A percentile compares a stretch with the other conserved stretches of the same genome.
Conservation (phyloP, 192 early-diverging fungal genomes). For the Podila minutissima region DNA sequence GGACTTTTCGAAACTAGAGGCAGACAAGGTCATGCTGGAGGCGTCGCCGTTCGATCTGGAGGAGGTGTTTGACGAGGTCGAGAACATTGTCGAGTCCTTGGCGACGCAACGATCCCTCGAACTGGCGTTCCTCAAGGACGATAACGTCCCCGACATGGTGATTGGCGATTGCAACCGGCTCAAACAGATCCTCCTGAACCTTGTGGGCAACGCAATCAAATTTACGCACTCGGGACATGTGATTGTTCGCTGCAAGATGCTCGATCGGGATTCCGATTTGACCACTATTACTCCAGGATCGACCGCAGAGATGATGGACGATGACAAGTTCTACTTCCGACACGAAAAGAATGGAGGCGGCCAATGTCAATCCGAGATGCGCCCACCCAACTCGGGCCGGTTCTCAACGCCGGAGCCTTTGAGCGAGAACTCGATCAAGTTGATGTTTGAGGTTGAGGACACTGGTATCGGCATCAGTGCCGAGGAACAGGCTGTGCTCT, state of each 20-base stretch:
- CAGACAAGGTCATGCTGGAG: slow-evolving; percentile 63
- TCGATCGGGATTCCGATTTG: slow-evolving; percentile 38
- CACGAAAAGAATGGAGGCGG: slow-evolving; percentile 38
- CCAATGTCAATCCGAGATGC: slow-evolving; percentile 34
- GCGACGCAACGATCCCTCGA: slow-evolving; percentile 64
- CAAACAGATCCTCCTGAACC: slow-evolving; percentile 67
- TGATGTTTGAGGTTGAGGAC: slow-evolving; percentile 57
- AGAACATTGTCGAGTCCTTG: slow-evolving; percentile 64
- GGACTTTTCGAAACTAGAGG: slow-evolving; percentile 70
- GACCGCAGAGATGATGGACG: slow-evolving; percentile 18
- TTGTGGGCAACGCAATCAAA: slow-evolving; percentile 75
- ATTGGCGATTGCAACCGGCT: slow-evolving; percentile 65
- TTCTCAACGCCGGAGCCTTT: slow-evolving; percentile 44
- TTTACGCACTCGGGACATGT: slow-evolving; percentile 72
- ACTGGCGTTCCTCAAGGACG: slow-evolving; percentile 60
- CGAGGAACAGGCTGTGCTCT: slow-evolving; percentile 46
- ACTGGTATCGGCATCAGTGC: slow-evolving; percentile 61
- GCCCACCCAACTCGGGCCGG: slow-evolving; percentile 43
- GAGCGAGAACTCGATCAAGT: slow-evolving; percentile 47
- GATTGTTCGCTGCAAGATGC: slow-evolving; percentile 56
- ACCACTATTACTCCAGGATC: not conserved
- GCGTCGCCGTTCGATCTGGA: slow-evolving; percentile 59
- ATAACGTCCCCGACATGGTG: slow-evolving; percentile 62
- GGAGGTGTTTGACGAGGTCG: slow-evolving; percentile 66
- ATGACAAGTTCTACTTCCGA: slow-evolving; percentile 44